Percentiles rank a stretch among this genome's conserved stretches.
Evolutionary conservation across 768 basidiomycete genomes (phyloP).

Genomic region (Naganishia friedmannii): DNA sequence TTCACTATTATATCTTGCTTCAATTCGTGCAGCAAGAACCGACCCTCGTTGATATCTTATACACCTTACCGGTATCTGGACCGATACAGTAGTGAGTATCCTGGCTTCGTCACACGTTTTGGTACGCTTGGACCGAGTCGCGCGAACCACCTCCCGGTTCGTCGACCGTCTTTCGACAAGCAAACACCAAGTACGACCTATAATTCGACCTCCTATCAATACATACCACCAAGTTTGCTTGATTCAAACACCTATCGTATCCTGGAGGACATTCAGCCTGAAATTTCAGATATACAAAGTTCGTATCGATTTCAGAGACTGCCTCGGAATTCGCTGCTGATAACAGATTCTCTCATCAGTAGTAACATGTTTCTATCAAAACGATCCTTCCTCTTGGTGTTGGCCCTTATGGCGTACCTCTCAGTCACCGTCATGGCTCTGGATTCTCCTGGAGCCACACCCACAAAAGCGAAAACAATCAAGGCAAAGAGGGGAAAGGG

Average conservation of each 20-base stretch:
- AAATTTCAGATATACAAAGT: neutral
- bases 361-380: slow-evolving; percentile 11
- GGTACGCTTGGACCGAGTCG: neutral
- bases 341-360: neutral
- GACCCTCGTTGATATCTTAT: neutral
- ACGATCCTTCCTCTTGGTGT: neutral
- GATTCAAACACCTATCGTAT: neutral
- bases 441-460: neutral
- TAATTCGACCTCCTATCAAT: neutral
- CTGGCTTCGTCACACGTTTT: neutral
- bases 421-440: neutral
- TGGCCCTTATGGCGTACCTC: neutral
- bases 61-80: neutral
- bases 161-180: neutral
- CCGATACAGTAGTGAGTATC: too few species aligned
- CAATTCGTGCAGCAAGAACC: neutral
- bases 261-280: neutral
- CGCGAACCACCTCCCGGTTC: neutral
- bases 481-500: slow-evolving; percentile 6
- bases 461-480: neutral
- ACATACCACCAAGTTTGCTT: neutral
- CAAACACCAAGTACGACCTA: neutral
- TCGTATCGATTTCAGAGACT: neutral
- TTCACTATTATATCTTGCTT: neutral
- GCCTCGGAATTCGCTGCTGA: neutral